phyloP scores from a whole-genome alignment of 176 grass and related monocot genomes.

The Tillandsia fasciculata region DNA sequence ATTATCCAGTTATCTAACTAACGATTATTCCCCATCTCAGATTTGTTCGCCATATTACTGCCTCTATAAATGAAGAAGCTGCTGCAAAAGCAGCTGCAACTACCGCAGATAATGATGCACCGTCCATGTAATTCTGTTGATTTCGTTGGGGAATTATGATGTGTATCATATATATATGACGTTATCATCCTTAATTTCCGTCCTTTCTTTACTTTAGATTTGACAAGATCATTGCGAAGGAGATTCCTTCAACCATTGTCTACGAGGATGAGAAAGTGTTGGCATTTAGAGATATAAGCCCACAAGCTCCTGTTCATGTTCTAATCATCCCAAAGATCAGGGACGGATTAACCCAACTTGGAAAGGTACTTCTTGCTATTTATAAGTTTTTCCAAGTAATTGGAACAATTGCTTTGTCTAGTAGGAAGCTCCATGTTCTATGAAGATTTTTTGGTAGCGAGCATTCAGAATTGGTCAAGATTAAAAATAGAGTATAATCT shows the following conservation, averaged over 20 bases:
- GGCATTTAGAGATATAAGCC: conserved; percentile 79
- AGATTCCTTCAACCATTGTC: conserved; percentile 64
- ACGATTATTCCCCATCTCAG: background rate
- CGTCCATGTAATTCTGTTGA: conserved; percentile 49
- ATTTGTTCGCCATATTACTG: conserved; percentile 49
- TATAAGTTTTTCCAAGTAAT: background rate
- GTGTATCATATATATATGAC: background rate
- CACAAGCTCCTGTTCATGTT: conserved; percentile 87
- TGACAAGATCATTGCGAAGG: conserved; percentile 95
- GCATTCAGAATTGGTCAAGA: no score
- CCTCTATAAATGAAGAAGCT: conserved; percentile 72
- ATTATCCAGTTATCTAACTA: background rate
- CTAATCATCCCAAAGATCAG: conserved; percentile 70
- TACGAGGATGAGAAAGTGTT: conserved; percentile 92
- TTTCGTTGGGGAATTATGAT: background rate
- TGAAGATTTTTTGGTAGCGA: no score
- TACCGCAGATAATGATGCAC: conserved; percentile 43
- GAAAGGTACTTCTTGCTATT: conserved; percentile 33
- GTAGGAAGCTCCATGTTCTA: no score
- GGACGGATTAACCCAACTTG: conserved; percentile 66
- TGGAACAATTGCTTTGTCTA: no score
- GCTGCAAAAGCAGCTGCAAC: conserved; percentile 46
- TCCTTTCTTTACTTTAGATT: conserved; percentile 41
- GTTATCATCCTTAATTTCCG: background rate
- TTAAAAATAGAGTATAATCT: no score